Conservation (phyloP, 139 green algal genomes). For the Coccomyxa sp. region DNA sequence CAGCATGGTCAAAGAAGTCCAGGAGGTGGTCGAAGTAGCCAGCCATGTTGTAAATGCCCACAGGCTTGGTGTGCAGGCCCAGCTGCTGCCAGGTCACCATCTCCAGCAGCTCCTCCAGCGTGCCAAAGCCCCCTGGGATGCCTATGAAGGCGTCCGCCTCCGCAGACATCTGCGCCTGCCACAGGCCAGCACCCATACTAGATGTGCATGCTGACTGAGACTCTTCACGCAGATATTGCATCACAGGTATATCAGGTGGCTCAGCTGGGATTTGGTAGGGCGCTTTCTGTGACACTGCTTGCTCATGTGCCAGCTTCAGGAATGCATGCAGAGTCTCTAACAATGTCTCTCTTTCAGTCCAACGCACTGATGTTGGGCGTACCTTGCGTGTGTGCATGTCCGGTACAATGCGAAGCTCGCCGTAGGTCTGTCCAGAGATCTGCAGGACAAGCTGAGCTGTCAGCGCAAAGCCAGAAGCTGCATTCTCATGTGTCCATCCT, state of each 20-base stretch:
- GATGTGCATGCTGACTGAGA: no score
- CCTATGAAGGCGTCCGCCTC: constrained; percentile 79
- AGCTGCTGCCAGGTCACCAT: constrained; percentile 82
- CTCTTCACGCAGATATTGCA: no score
- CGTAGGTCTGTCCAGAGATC: constrained; percentile 37
- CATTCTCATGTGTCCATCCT: constrained; percentile 28
- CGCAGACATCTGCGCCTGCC: constrained; percentile 67
- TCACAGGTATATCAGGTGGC: no score
- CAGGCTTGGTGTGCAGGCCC: constrained; percentile 72
- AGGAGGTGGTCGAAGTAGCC: constrained; percentile 74
- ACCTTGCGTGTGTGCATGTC: constrained; percentile 82
- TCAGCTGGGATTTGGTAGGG: no score
- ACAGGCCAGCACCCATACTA: background rate
- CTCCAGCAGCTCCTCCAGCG: constrained; percentile 82
- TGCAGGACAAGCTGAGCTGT: constrained; percentile 6
- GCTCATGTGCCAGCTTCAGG: no score
- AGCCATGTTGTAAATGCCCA: constrained; percentile 62
- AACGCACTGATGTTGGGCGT: no score
- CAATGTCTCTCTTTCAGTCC: no score
- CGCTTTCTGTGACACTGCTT: no score
- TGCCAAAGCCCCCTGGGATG: constrained; percentile 77
- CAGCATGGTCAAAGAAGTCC: constrained; percentile 54
- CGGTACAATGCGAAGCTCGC: constrained; percentile 47
- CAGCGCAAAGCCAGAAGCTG: background rate
- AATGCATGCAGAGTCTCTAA: no score